Percentiles rank a stretch among this genome's conserved stretches.
Evolutionary conservation across 805 yeast species (phyloP).

Genomic region (Starmera caribaea): DNA sequence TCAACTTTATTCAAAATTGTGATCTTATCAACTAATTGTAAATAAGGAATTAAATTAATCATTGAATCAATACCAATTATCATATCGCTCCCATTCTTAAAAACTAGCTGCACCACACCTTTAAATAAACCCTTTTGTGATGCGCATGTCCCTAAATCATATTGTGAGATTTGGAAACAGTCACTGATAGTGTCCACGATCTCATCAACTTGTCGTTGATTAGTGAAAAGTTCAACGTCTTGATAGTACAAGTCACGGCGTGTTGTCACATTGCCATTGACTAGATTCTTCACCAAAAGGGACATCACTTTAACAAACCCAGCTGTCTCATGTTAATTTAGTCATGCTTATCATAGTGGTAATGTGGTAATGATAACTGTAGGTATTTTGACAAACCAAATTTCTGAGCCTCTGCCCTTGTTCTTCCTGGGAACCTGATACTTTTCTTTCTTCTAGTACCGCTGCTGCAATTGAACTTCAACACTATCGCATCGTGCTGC

Average conservation of each 20-base stretch:
- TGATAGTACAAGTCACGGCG: conserved; percentile 54
- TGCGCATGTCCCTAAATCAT: conserved; percentile 38
- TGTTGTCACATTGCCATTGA: conserved; percentile 16
- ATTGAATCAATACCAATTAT: conserved; percentile 4
- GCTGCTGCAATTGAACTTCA: no score
- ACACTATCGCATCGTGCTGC: no score
- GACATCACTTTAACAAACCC: conserved; percentile 6
- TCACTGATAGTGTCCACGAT: conserved; percentile 29
- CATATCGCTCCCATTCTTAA: conserved; percentile 4
- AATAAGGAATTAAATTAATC: conserved; percentile 30
- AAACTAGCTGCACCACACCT: conserved; percentile 20
- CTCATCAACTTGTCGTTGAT: conserved; percentile 33
- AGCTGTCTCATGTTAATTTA: background rate
- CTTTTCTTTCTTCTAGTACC: background rate
- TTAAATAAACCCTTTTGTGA: conserved; percentile 54
- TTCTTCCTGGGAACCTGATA: background rate
- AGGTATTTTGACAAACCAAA: background rate
- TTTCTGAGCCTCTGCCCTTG: background rate
- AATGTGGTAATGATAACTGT: background rate
- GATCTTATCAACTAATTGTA: conserved; percentile 15
- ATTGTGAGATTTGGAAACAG: conserved; percentile 30
- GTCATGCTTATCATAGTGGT: background rate
- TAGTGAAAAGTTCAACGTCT: conserved; percentile 43
- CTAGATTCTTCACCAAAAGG: conserved; percentile 11
- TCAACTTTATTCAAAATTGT: conserved; percentile 5